These are phyloP conservation scores for Takakia lepidozioides DNA, from an alignment of 225 moss, liverwort and hornwort species.

Conservation along the genomic window DNA sequence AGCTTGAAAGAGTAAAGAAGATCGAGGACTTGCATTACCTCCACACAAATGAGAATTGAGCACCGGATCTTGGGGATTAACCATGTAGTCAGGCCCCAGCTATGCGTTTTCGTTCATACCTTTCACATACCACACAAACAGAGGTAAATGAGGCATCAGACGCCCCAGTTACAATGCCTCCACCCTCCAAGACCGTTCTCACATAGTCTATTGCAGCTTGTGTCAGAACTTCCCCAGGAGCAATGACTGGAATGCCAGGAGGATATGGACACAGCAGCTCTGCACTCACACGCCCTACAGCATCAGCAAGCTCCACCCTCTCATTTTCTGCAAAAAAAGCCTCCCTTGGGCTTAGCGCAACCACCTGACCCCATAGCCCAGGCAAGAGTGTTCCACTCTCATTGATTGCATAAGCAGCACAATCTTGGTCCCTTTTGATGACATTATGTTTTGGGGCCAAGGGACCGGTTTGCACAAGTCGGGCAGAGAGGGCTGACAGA, in stretches of 20 bases:
- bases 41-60: too few relatives aligned
- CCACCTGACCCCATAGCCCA: constrained; percentile 16
- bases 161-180: constrained; percentile 66
- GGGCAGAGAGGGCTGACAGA: constrained; percentile 42
- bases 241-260: constrained; percentile 78
- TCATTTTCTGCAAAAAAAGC: constrained; percentile 63
- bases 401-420: background rate
- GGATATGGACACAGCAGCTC: constrained; percentile 88
- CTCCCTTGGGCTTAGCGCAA: constrained; percentile 56
- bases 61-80: too few relatives aligned
- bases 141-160: constrained; percentile 44
- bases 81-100: too few relatives aligned
- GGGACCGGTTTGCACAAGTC: constrained; percentile 2
- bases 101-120: too few relatives aligned
- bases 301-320: constrained; percentile 25
- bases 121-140: constrained; percentile 20
- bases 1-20: too few relatives aligned
- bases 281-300: constrained; percentile 66
- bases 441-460: too few relatives aligned
- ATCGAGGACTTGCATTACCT: too few relatives aligned
- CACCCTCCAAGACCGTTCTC: constrained; percentile 32
- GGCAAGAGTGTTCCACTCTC: background rate
- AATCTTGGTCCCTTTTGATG: too few relatives aligned
- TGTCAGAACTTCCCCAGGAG: constrained; percentile 70
- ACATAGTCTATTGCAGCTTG: constrained; percentile 52